Base-by-base conservation (phyloP, 139 green algal species). In the Chlorella sp. region DNA sequence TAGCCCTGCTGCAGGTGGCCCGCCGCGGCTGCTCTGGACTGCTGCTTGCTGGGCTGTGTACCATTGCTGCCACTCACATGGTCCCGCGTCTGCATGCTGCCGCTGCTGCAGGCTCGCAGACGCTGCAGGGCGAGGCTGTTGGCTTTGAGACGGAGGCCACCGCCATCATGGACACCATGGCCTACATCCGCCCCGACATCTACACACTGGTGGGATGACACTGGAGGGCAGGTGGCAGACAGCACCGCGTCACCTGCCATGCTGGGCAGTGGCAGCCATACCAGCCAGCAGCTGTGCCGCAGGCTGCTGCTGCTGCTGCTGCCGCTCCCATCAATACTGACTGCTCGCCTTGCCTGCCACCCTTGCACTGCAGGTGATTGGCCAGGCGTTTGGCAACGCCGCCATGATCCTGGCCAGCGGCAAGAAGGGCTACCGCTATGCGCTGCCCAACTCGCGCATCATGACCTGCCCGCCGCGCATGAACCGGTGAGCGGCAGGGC, bases 321-420 rank as follows among this genome's bases (percentile, higher is more conserved):
- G 63, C 15, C 28, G 16, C 21, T 5, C 28, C 3, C 30, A 32
- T 1, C 63, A 30, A 7, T 16, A 38, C 63, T 32, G 4, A 30
- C 63, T 38, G 3, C 26, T 4, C 38, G 63, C 32, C 5, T 11
- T 32, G 28, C 21, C 65, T 26, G 0, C 2, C 60, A 3, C 60
- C 17, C 60, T 15, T 23, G 4, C 2, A 38, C 96, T 92, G 21
- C 89, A 98, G 32, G 95, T 95, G 74, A 95, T 98, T 78, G 95
- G 95, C 36, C 89, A 96, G 76, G 96, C 96, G 0, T 93, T 95
- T 36, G 96, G 96, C 23, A 98, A 98, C 83, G 97, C 96, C 6
- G 94, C 94, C n/a, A 98, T 99, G 87, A 87, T 99, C 39, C 89
- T 99, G 62, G 93, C 94, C 0, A 93, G 92, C 62, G 96, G 96